Evolutionary conservation across 257 asterid genomes (phyloP), one percentile per base, ranked within the genome.

Genomic region (Lithospermum erythrorhizon): DNA sequence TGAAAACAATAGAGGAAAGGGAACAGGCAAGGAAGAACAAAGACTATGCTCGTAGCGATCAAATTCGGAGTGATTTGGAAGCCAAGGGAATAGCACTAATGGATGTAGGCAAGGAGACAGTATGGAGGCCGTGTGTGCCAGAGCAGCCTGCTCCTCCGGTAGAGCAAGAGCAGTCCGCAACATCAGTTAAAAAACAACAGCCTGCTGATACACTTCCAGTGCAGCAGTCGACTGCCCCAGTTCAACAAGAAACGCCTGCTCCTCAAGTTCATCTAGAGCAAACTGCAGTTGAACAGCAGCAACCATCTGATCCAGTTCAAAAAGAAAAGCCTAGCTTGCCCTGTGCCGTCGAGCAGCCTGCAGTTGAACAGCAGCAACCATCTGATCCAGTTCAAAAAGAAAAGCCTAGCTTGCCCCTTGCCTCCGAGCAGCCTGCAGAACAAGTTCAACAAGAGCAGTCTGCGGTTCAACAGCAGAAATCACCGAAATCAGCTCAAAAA

Each of bases 111-210:
- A 80, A 76, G 51, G 96, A 81, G 71, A 86, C 94, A 5, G 67
- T 76, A 4, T 91, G 98, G 98, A 80, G 95, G 75, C 98, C 98
- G 20, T 87, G 91, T 63, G 81, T 79, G 61, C 80, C 78, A 66
- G 85, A 78, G 37, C 70, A 72, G 67, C 67, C 69, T 25, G 53
- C 57, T 22, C 19, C 19, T 56, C 20, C 30, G 0, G 53, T 21
- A 41, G 63, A 48, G 58, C 63, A 57, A 58, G 53, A 58, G 66
- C 64, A 55, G 16, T 67, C 65, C 18, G 61, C 61, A 6, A 45
- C 10, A 2, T 54, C 77, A n/a, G 48, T 68, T 61, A 64, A 66
- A 24, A 67, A 29, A 30, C 45, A 13, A 16, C 62, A 66, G 41
- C 16, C 61, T 53, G 1, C 45, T 5, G 11, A 6, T 32, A 6